These are phyloP conservation scores for Kernera saxatilis DNA, from an alignment of 345 rosid species.

Conservation along the genomic window DNA sequence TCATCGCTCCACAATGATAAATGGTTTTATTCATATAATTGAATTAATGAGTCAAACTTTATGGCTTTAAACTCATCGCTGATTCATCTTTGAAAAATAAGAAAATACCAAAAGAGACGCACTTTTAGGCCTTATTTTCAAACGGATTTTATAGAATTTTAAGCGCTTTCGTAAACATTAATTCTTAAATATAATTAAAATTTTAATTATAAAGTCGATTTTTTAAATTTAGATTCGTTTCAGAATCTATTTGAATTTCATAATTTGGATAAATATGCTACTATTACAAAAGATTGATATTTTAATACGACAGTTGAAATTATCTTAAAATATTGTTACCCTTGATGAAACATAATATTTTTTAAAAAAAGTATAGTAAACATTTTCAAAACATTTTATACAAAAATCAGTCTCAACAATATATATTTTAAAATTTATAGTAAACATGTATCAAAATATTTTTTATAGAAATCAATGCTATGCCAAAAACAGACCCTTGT, in stretches of 20 bases:
- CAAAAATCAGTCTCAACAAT: too few species aligned
- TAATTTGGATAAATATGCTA: background rate
- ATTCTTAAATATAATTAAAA: too few species aligned
- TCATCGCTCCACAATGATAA: background rate
- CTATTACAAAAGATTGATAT: background rate
- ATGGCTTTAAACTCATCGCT: conserved; percentile 26
- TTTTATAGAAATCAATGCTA: background rate
- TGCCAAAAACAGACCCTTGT: background rate
- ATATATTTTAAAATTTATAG: too few species aligned
- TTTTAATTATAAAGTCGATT: background rate
- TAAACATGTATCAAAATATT: too few species aligned
- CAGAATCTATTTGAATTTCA: background rate
- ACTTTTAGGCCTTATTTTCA: background rate
- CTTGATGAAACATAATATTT: too few species aligned
- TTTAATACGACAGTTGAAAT: background rate
- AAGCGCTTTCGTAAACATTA: too few species aligned
- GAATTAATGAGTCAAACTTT: conserved; percentile 24
- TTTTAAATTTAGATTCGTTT: background rate
- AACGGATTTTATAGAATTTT: too few species aligned
- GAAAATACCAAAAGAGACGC: background rate
- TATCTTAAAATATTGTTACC: too few species aligned
- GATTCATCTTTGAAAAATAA: background rate
- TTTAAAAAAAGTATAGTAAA: too few species aligned
- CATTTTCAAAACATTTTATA: too few species aligned
- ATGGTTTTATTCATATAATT: conserved; percentile 1